phyloP scores from a whole-genome alignment of 768 basidiomycete genomes.

The Naematelia aurantialba region DNA sequence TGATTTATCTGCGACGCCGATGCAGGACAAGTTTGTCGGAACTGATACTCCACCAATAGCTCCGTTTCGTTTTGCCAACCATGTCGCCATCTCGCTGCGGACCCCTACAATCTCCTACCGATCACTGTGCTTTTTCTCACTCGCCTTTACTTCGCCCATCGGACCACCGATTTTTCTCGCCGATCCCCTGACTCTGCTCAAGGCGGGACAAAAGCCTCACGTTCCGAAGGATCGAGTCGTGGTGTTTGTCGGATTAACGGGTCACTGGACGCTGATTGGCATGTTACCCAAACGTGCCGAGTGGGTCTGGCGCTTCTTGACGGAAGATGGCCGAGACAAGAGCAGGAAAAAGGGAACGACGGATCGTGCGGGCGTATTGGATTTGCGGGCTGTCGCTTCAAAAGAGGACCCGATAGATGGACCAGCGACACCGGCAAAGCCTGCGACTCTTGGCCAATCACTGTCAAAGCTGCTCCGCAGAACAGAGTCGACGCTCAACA shows the following conservation, averaged over 20 bases:
- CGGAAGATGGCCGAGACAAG: conserved; percentile 28
- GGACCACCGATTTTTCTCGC: conserved; percentile 30
- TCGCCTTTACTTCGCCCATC: conserved; percentile 57
- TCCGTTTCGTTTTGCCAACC: conserved; percentile 72
- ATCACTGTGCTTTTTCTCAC: conserved; percentile 78
- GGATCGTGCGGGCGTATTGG: conserved; percentile 37
- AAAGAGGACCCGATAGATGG: conserved; percentile 29
- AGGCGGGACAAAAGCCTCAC: conserved; percentile 24
- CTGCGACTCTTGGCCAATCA: conserved; percentile 12
- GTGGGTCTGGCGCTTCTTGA: conserved; percentile 29
- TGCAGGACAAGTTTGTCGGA: conserved; percentile 1
- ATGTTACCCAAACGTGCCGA: conserved; percentile 22
- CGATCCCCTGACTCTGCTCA: conserved; percentile 16
- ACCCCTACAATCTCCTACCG: conserved; percentile 87
- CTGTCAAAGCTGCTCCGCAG: conserved; percentile 23
- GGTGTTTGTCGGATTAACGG: conserved; percentile 34
- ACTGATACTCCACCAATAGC: conserved; percentile 34
- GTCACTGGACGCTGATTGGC: conserved; percentile 35
- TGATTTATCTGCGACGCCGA: conserved; percentile 4
- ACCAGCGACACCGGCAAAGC: conserved; percentile 7
- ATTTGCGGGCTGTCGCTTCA: conserved; percentile 27
- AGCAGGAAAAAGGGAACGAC: conserved; percentile 26
- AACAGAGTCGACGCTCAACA: conserved; percentile 26
- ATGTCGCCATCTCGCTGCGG: conserved; percentile 84
- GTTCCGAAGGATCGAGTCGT: conserved; percentile 20